Evolutionary conservation across 441 rosid genomes (phyloP), one percentile per base, ranked within the genome.

Genomic region (Biscutella laevigata): DNA sequence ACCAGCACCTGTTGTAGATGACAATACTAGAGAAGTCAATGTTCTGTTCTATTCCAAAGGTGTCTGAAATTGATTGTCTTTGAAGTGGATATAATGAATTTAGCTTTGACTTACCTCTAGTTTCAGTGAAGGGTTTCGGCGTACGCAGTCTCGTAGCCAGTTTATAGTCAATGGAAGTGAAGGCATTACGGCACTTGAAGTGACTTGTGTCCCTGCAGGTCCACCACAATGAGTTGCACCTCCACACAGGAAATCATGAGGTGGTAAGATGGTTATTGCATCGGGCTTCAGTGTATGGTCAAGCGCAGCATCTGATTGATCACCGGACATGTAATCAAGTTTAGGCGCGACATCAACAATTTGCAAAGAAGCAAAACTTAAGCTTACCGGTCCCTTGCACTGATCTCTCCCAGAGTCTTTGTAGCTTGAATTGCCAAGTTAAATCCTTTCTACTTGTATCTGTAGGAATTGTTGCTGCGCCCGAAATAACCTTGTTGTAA

Each of bases 111-210:
- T 46, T 66, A 84, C 94, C 86, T 84, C 83, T 62, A 88, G 53
- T 60, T 78, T 69, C 25, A 85, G 13, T 1, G 86, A 71, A 52
- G 87, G 97, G 46, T 88, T 85, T 43, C 80, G 70, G 58, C 70
- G 72, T 16, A 78, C 92, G 39, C 86, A 74, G 47, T 83, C 90
- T 68, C 94, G 80, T 55, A 88, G 55, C 95, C 90, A 86, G 53
- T 83, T 81, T 53, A 88, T 83, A 19, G 92, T 70, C 83, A 77
- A 44, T 17, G 97, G 95, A 64, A 88, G 66, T 7, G 95, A 81
- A 52, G 95, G 78, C 56, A 83, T 71, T 17, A 85, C 92, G 0
- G 74, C 80, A 36, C 88, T 79, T 57, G 79, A 81, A 21, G 69
- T 20, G 6, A 72, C 45, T 19, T 35, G 63, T 41, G 60, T 53